Evolutionary conservation across 352 stramenopile species (phyloP), one percentile per base, ranked within the genome.

Genomic region (Globisporangium echinulatum): DNA sequence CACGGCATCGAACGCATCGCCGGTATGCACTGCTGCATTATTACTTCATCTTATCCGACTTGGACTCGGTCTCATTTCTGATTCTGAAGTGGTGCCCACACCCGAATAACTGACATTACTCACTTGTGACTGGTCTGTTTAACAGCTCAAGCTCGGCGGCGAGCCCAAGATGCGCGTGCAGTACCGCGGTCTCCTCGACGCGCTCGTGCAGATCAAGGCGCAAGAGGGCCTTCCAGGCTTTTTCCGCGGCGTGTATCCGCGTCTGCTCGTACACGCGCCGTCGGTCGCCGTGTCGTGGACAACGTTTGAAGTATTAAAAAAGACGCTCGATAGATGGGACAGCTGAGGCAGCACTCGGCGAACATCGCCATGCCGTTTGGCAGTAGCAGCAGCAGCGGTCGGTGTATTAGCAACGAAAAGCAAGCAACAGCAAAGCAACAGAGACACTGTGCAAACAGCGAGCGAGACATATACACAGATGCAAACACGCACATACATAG

Each of bases 211-310:
- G 59, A 98, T 99, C 69, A 82, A 91, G 48, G 79, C 88, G 55
- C 85, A 97, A 49, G 97, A 99, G 68, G 97, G 97, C 42, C 71
- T 79, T 13, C 66, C 74, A 2, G 97, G 94, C 53, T 98, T 99
- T 65, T 99, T 98, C 72, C 85, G 96, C 17, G 97, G 97, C 19
- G 78, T 98, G 19, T 79, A 90, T 37, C 94, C 97, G 15, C 84
- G 97, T 39, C 65, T 99, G 58, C 75, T 98, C 59, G 90, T 98
- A 17, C 95, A 99, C 61, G 95, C 97, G 40, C 97, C 97, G 25
- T 97, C 92, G 39, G 97, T 99, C 47, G 97, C 97, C 7, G 97
- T 99, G 60, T 98, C 91, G 46, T 99, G 97, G 97, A 99, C 97
- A 52, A 98, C 96, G 40, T 99, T 99, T 81, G 97, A 99, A 91